Evolutionary conservation across 2,329 filamentous ascomycete genomes (phyloP).

Genomic region (Fusarium sambucinum): DNA sequence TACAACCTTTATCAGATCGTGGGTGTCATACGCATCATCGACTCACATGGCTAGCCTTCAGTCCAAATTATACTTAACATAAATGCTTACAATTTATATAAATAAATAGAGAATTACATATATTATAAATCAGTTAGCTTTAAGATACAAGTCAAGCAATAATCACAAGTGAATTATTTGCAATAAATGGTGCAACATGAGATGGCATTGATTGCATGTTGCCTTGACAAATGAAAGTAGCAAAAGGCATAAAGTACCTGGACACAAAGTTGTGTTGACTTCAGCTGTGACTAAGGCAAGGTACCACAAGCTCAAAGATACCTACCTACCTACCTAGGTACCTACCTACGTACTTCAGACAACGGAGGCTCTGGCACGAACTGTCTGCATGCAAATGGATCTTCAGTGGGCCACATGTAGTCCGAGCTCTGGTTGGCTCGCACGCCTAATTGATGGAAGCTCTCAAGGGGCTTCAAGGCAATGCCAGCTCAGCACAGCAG

Average conservation of each 20-base stretch:
- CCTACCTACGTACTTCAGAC: conserved; percentile 8
- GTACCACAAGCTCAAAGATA: conserved; percentile 38
- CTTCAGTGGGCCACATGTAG: conserved; percentile 24
- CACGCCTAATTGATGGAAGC: conserved; percentile 20
- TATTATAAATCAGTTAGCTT: too few relatives aligned
- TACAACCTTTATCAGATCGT: conserved; percentile 36
- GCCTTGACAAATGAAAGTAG: conserved; percentile 25
- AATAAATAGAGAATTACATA: background rate
- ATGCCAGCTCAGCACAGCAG: conserved; percentile 45
- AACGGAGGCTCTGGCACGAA: conserved; percentile 37
- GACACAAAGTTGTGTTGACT: background rate
- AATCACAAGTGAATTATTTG: background rate
- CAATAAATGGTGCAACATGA: background rate
- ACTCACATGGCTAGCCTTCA: conserved; percentile 4
- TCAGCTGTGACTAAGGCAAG: conserved; percentile 39
- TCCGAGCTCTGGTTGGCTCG: conserved; percentile 27
- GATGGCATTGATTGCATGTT: background rate
- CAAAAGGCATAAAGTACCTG: conserved; percentile 22
- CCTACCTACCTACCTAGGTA: too few relatives aligned
- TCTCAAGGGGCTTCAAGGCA: conserved; percentile 38
- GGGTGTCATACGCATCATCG: conserved; percentile 32
- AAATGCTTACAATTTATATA: too few relatives aligned
- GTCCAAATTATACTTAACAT: background rate
- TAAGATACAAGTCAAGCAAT: background rate
- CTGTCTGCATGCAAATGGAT: conserved; percentile 32